A percentile compares a stretch with the other conserved stretches of the same genome.
Conservation (phyloP, 805 yeast species). For the Candida anglica region DNA sequence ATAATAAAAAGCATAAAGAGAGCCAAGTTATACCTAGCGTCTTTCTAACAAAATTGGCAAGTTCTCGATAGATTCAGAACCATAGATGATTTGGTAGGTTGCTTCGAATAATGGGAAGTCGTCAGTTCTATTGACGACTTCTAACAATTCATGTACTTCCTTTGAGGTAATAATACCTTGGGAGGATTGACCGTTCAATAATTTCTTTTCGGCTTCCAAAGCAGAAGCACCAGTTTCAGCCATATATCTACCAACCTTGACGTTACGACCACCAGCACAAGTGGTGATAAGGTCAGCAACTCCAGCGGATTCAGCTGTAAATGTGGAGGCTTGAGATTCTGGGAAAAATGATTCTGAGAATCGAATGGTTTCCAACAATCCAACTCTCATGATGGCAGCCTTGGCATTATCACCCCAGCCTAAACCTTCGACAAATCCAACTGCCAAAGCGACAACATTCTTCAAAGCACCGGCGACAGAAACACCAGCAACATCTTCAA, state of each 20-base stretch:
- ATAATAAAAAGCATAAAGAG: neutral
- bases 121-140: conserved; percentile 43
- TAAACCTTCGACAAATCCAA: conserved; percentile 95
- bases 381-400: conserved; percentile 96
- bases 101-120: conserved; percentile 83
- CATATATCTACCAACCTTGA: conserved; percentile 82
- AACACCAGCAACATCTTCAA: conserved; percentile 92
- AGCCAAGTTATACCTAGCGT: too few relatives aligned
- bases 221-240: conserved; percentile 77
- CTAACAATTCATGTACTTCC: conserved; percentile 86
- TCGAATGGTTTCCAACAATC: conserved; percentile 82
- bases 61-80: conserved; percentile 66
- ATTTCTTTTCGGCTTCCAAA: conserved; percentile 74
- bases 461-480: conserved; percentile 96
- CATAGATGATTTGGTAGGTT: conserved; percentile 80
- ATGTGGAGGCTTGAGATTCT: conserved; percentile 68
- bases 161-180: conserved; percentile 90
- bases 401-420: conserved; percentile 99
- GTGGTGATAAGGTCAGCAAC: conserved; percentile 98
- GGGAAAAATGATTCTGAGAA: conserved; percentile 70
- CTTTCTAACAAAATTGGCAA: conserved; percentile 66
- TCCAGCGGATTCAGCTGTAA: conserved; percentile 93
- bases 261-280: conserved; percentile 97
- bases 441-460: conserved; percentile 93
- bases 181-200: conserved; percentile 93